Evolutionary conservation across 2,329 filamentous ascomycete genomes (phyloP), one percentile per base, ranked within the genome.

Genomic region (Alternaria novae-zelandiae): DNA sequence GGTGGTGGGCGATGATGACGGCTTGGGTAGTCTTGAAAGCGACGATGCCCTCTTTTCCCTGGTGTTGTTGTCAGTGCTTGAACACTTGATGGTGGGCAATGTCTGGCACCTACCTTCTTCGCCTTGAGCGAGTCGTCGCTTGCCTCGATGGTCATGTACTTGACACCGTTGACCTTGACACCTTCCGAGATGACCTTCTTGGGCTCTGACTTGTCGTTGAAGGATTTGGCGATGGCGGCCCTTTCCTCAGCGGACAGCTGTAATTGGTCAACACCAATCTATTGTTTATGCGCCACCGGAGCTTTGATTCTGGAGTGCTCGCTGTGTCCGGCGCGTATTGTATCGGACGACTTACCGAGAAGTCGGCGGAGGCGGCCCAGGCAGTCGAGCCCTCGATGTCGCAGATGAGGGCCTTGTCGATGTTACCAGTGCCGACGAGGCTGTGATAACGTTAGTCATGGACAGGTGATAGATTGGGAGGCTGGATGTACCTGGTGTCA

Each of bases 1-100:
- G 86, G 86, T 98, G 93, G 85, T 97, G 93, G 72, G 89, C 91
- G 79, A 99, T 83, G 79, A 99, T 88, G 80, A 98, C 90, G 72
- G 94, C 93, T 83, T 96, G 91, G 77, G 87, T 90, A 75, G 95
- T 96, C 86, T 96, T 97, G 82, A 90, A 90, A 74, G 96, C 88
- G 78, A 91, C 86, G 75, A 97, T 83, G 70, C 96, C 96, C 79
- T 90, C 88, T 79, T 90, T 92, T 74, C 92, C 93, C 90, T 92
- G 67, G 59, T 51, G 12, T 55, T 3, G n/a, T 51, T 62, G 68
- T 70, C 44, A 68, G 67, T 55, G 44, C 36, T 28, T 41, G 41
- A 13, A 9, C n/a, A 6, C n/a, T 26, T 25, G 46, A 51, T 41
- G 36, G 28, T 50, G 23, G 36, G 26, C 11, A 20, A 28, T 46